Conservation (phyloP, 78 protist genomes). For the Acrasis kona region DNA sequence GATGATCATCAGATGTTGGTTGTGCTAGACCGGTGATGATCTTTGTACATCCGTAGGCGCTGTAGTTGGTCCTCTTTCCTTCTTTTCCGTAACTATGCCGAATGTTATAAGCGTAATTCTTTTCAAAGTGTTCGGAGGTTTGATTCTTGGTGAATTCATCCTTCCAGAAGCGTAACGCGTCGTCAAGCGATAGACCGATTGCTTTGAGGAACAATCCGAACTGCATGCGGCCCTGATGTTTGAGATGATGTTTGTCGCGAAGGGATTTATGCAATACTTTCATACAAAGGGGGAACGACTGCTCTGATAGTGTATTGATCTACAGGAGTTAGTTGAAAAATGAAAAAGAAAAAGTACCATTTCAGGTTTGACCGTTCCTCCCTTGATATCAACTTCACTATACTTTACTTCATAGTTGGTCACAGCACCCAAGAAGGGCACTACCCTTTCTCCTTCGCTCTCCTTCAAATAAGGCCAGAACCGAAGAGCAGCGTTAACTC, state of each 20-base stretch:
- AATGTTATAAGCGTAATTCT: conserved; percentile 56
- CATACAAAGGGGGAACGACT: conserved; percentile 80
- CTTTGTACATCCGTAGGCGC: conserved; percentile 45
- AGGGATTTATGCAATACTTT: conserved; percentile 33
- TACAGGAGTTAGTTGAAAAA: no score
- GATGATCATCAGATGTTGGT: conserved; percentile 31
- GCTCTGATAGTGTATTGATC: conserved; percentile 21
- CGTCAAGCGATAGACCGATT: conserved; percentile 68
- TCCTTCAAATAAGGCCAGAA: conserved; percentile 11
- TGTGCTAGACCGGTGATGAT: conserved; percentile 19
- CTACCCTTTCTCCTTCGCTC: conserved; percentile 15
- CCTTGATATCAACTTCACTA: background rate
- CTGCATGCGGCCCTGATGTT: conserved; percentile 69
- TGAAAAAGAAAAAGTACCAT: background rate
- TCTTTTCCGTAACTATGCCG: conserved; percentile 83
- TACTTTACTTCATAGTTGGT: background rate
- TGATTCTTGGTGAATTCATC: conserved; percentile 38
- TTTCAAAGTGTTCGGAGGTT: conserved; percentile 55
- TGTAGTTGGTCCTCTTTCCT: conserved; percentile 59
- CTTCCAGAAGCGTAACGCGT: conserved; percentile 68
- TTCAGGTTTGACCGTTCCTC: background rate
- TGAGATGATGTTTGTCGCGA: conserved; percentile 30
- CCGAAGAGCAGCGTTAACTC: background rate
- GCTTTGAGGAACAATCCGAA: conserved; percentile 73
- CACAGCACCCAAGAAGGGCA: conserved; percentile 5